Evolutionary conservation across 169 alveolate genomes (phyloP), one percentile per base, ranked within the genome.

Genomic region (Miamiensis avidus): DNA sequence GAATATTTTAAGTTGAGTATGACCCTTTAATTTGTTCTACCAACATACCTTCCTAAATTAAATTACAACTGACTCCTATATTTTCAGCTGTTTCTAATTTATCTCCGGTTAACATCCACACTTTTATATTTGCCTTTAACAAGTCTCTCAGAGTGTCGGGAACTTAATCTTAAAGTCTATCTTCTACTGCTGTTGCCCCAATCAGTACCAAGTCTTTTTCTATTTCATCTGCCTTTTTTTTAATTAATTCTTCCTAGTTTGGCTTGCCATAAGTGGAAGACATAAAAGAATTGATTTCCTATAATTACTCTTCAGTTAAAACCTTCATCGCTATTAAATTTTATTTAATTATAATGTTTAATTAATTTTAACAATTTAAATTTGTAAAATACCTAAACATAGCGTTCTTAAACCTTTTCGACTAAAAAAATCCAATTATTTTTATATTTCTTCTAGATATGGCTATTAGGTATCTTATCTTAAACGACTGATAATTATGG

Each of bases 111-210:
- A 95, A 88, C 89, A 95, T 86, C 90, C 90, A 86, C 11, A 86
- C 88, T 76, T 82, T 87, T 29, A 86, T 86, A 65, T 86, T 81
- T 25, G 87, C 87, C n/a, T 86, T 86, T 65, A 86, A 65, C 30
- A 81, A 81, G 75, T 86, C 87, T 34, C 83, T 84, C 64, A 86
- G 49, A 0, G 84, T 92, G 81, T 91, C 94, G 74, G 96, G 91
- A 4, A 96, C 97, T 31, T 94, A 94, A 81, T 94, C 97, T 90
- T 97, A 94, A 29, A 97, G 88, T 85, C 93, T 93, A 89, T 97
- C 98, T 88, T 97, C 98, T 1, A 96, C 95, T 30, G 98, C 98
- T 27, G 98, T 97, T 26, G 98, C 95, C 0, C 98, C 98, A 29
- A 97, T 78, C 72, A 95, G 83, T 76, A 74, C 49, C 49, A 94